Percentiles rank a stretch among this genome's conserved stretches.
phyloP scores from a whole-genome alignment of 1,284 basidiomycete species.

The Tilletia caries region DNA sequence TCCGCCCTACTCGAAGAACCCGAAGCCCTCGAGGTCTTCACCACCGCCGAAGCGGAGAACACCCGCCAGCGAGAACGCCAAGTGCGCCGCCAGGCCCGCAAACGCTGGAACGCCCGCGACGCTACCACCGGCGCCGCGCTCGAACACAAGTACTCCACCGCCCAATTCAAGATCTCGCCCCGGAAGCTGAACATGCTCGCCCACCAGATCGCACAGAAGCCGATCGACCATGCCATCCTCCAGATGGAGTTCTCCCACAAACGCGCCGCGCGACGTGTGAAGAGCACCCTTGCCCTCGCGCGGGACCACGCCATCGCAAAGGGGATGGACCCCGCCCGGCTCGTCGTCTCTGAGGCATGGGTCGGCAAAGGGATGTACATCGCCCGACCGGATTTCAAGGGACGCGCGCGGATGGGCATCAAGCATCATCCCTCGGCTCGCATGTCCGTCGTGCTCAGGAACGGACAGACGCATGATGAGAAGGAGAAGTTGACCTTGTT shows the following conservation, averaged over 20 bases:
- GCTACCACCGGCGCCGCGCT: constrained; percentile 27
- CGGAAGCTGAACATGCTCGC: constrained; percentile 86
- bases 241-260: constrained; percentile 96
- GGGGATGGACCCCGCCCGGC: constrained; percentile 67
- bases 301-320: constrained; percentile 84
- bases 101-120: constrained; percentile 34
- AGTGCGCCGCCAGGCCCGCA: constrained; percentile 33
- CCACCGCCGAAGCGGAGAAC: constrained; percentile 25
- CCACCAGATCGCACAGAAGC: constrained; percentile 67
- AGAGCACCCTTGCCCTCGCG: constrained; percentile 81
- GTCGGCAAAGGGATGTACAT: constrained; percentile 76
- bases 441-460: constrained; percentile 73
- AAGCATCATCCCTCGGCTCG: constrained; percentile 74
- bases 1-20: constrained; percentile 40
- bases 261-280: constrained; percentile 75
- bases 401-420: constrained; percentile 75
- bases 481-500: constrained; percentile 64
- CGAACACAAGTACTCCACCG: constrained; percentile 84
- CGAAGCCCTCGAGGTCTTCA: constrained; percentile 28
- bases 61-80: constrained; percentile 30
- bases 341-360: constrained; percentile 88
- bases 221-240: constrained; percentile 78
- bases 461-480: constrained; percentile 76
- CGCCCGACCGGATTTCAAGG: constrained; percentile 72
- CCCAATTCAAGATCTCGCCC: constrained; percentile 86